Percentiles rank a stretch among this genome's conserved stretches.
phyloP scores from a whole-genome alignment of 2,329 filamentous ascomycete species.

The Neopestalotiopsis clavispora region DNA sequence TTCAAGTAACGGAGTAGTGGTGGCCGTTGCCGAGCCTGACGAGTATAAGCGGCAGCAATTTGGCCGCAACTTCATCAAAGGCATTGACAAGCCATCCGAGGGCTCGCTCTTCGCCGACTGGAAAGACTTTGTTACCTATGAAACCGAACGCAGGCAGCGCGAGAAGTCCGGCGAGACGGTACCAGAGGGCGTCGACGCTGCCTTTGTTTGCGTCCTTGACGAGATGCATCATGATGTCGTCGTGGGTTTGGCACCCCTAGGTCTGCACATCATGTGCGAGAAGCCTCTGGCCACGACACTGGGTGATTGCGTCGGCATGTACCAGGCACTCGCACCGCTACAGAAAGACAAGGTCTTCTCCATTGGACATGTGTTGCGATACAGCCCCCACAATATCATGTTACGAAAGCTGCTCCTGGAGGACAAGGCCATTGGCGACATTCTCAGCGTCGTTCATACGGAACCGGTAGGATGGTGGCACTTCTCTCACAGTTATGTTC shows the following conservation, averaged over 20 bases:
- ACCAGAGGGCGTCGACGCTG: constrained; percentile 63
- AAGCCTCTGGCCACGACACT: constrained; percentile 88
- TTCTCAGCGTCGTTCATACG: constrained; percentile 86
- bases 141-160: constrained; percentile 63
- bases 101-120: constrained; percentile 77
- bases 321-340: constrained; percentile 54
- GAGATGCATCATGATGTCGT: constrained; percentile 87
- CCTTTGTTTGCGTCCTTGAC: constrained; percentile 75
- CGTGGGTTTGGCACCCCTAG: constrained; percentile 69
- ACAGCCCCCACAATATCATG: constrained; percentile 90
- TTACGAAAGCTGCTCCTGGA: constrained; percentile 78
- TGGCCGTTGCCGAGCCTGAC: constrained; percentile 82
- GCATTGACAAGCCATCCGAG: constrained; percentile 44
- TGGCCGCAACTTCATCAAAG: constrained; percentile 77
- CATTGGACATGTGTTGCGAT: constrained; percentile 91
- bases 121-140: constrained; percentile 77
- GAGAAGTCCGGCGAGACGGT: constrained; percentile 53
- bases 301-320: constrained; percentile 78
- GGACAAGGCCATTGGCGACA: constrained; percentile 79
- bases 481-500: constrained; percentile 87
- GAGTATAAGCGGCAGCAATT: constrained; percentile 76
- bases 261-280: constrained; percentile 89
- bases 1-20: constrained; percentile 70
- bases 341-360: constrained; percentile 68
- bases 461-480: constrained; percentile 98